These are phyloP conservation scores for Helminthosporium solani DNA, from an alignment of 2,329 filamentous ascomycete genomes.

Conservation along the genomic window DNA sequence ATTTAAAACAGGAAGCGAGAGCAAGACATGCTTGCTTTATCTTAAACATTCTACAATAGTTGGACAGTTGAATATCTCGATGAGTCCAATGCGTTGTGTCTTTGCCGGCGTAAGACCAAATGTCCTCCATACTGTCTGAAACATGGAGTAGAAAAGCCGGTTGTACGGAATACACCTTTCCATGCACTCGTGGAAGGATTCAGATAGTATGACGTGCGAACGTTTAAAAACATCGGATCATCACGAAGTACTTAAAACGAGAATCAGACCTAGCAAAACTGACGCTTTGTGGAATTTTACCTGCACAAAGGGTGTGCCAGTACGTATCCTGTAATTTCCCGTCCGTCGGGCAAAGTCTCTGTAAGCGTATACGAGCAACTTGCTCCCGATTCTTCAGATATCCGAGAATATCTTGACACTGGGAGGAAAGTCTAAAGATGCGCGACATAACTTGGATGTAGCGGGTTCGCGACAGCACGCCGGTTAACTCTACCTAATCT, in stretches of 20 bases:
- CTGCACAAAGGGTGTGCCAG: slow-evolving; percentile 19
- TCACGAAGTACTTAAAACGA: slow-evolving; percentile 15
- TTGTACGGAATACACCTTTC: slow-evolving; percentile 12
- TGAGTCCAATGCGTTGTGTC: slow-evolving; percentile 13
- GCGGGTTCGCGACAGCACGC: slow-evolving; percentile 9
- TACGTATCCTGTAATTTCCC: slow-evolving; percentile 11
- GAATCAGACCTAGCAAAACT: not conserved
- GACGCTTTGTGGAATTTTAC: slow-evolving; percentile 6
- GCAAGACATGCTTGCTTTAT: slow-evolving; percentile 20
- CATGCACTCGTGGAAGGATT: slow-evolving; percentile 11
- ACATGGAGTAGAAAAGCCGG: slow-evolving; percentile 11
- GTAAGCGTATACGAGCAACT: slow-evolving; percentile 5
- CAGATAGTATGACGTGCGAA: slow-evolving; percentile 9
- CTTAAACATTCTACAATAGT: slow-evolving; percentile 13
- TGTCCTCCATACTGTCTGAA: slow-evolving; percentile 8
- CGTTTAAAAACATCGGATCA: slow-evolving; percentile 9
- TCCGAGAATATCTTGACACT: slow-evolving; percentile 11
- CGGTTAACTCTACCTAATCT: slow-evolving; percentile 9
- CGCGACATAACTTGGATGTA: slow-evolving; percentile 13
- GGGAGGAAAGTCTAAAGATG: slow-evolving; percentile 15
- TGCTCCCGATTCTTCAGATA: slow-evolving; percentile 13
- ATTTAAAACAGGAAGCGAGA: slow-evolving; percentile 12
- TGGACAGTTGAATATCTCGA: slow-evolving; percentile 8
- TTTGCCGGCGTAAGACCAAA: slow-evolving; percentile 16
- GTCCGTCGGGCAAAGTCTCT: slow-evolving; percentile 8